phyloP scores from a whole-genome alignment of 2,329 filamentous ascomycete species.

The Sporothrix luriei region DNA sequence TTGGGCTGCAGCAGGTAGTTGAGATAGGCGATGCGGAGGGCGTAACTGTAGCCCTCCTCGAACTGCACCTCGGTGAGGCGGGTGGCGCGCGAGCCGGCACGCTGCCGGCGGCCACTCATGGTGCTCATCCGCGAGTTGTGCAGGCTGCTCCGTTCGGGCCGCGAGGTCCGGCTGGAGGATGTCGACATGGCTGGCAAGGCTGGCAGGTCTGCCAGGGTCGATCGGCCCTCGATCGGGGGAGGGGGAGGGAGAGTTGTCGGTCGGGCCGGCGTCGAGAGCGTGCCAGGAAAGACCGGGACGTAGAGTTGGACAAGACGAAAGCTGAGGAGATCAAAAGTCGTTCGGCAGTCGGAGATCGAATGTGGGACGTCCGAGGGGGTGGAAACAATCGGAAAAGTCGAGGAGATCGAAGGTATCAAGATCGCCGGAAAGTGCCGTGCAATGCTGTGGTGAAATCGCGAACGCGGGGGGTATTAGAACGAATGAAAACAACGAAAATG shows the following conservation, averaged over 20 bases:
- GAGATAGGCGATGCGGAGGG: constrained; percentile 86
- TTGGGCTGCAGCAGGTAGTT: constrained; percentile 91
- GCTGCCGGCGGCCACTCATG: constrained; percentile 42
- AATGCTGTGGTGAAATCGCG: not conserved
- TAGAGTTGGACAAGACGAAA: not conserved
- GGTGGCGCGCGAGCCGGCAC: constrained; percentile 52
- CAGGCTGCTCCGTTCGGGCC: constrained; percentile 51
- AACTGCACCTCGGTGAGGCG: constrained; percentile 53
- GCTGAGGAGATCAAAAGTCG: not conserved
- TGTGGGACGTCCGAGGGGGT: not conserved
- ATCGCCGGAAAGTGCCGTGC: not conserved
- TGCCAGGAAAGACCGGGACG: not conserved
- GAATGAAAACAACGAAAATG: not conserved
- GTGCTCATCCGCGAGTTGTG: constrained; percentile 48
- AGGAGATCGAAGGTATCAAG: constrained; percentile 4
- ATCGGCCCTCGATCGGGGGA: constrained; percentile 20
- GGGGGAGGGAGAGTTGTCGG: not conserved
- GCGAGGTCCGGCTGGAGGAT: constrained; percentile 53
- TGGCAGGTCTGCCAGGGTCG: constrained; percentile 26
- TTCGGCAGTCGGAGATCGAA: constrained; percentile 5
- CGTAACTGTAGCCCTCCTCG: constrained; percentile 89
- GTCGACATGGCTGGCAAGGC: constrained; percentile 51
- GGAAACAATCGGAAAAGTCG: not conserved
- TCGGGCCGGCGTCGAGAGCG: not conserved
- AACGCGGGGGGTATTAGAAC: constrained; percentile 20